These are phyloP conservation scores for Neonectria sp. DNA, from an alignment of 2,329 filamentous ascomycete genomes.

Conservation along the genomic window DNA sequence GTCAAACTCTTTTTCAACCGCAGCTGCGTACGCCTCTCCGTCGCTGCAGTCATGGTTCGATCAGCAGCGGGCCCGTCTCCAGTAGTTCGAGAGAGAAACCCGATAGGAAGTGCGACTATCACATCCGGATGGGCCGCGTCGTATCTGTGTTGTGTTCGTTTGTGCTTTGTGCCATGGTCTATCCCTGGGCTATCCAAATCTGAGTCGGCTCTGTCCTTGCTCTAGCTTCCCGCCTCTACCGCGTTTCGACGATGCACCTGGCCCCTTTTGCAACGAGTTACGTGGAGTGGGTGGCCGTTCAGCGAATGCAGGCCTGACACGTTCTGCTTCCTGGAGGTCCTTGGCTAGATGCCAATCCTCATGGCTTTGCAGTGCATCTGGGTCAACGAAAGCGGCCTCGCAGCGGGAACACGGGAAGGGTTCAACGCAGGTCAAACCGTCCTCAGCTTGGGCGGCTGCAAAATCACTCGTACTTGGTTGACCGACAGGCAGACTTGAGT, in stretches of 20 bases:
- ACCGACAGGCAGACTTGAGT: slow-evolving; percentile 23
- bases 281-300: slow-evolving; percentile 52
- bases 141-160: slow-evolving; percentile 17
- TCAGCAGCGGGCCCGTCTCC: slow-evolving; percentile 10
- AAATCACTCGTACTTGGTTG: slow-evolving; percentile 22
- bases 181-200: slow-evolving; percentile 65
- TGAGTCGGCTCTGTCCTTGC: slow-evolving; percentile 73
- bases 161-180: slow-evolving; percentile 10
- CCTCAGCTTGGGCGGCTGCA: slow-evolving; percentile 38
- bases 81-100: slow-evolving; percentile 10
- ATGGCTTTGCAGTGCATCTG: slow-evolving; percentile 79
- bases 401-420: slow-evolving; percentile 75
- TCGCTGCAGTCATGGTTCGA: slow-evolving; percentile 25
- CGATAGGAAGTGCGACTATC: slow-evolving; percentile 16
- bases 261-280: slow-evolving; percentile 49
- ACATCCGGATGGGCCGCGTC: slow-evolving; percentile 14
- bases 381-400: slow-evolving; percentile 69
- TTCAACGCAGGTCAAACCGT: slow-evolving; percentile 52
- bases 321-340: slow-evolving; percentile 79
- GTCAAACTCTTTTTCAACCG: slow-evolving; percentile 15
- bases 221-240: slow-evolving; percentile 60
- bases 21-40: slow-evolving; percentile 15
- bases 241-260: slow-evolving; percentile 59
- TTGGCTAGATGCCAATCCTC: slow-evolving; percentile 96
- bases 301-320: slow-evolving; percentile 64